Evolutionary conservation across 148 eudicot species (phyloP).

Genomic region (Nyssa sinensis): DNA sequence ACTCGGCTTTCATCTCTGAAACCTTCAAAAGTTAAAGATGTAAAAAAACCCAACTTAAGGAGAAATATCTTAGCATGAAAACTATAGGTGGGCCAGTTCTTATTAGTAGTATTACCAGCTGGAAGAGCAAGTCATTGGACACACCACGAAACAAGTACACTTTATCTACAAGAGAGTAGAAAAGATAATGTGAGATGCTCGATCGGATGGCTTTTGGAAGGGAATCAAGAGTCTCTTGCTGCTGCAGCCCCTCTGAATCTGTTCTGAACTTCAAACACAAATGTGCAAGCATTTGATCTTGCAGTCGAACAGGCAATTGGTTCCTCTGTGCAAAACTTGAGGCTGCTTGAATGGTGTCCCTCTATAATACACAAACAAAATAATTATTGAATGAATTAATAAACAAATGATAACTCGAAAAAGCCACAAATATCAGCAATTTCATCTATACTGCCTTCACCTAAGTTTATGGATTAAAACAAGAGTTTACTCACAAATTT

Average conservation of each 20-base stretch:
- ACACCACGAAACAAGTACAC: constrained; percentile 77
- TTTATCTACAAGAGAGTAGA: constrained; percentile 65
- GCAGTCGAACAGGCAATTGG: constrained; percentile 60
- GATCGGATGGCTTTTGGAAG: constrained; percentile 88
- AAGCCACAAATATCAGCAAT: background rate
- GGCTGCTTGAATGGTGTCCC: constrained; percentile 86
- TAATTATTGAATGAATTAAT: background rate
- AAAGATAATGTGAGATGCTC: constrained; percentile 77
- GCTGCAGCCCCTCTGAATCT: constrained; percentile 78
- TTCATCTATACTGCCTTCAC: background rate
- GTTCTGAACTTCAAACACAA: constrained; percentile 73
- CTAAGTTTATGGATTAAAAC: background rate
- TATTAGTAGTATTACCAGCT: constrained; percentile 57
- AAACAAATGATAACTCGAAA: background rate
- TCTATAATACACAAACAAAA: constrained; percentile 32
- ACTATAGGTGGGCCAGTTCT: background rate
- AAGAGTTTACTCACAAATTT: constrained; percentile 56
- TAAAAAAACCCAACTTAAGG: background rate
- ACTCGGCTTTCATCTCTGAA: constrained; percentile 95
- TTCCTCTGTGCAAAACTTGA: constrained; percentile 78
- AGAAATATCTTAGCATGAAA: background rate
- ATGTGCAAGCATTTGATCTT: constrained; percentile 93
- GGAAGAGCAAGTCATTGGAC: constrained; percentile 83
- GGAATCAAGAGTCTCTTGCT: constrained; percentile 76
- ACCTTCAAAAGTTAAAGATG: constrained; percentile 40